Percentiles rank a stretch among this genome's conserved stretches.
These are phyloP conservation scores for Penicillium sumatraense DNA, from an alignment of 2,329 filamentous ascomycete species.

Conservation along the genomic window DNA sequence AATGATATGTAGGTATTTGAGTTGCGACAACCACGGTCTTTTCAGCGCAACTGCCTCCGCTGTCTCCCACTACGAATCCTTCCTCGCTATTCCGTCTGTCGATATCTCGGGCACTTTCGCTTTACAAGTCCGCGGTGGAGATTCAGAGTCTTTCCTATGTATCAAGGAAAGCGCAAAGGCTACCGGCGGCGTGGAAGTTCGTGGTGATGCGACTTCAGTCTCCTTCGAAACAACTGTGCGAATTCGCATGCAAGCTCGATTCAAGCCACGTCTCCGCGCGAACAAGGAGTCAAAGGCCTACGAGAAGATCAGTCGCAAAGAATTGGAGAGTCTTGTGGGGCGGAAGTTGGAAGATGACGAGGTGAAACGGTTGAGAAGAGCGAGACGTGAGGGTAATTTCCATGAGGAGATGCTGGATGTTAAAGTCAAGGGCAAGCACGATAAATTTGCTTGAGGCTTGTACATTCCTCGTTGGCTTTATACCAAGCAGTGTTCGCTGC, in stretches of 20 bases:
- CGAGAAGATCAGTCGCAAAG: slow-evolving; percentile 83
- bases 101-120: slow-evolving; percentile 74
- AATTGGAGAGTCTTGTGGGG: slow-evolving; percentile 81
- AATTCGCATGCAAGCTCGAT: slow-evolving; percentile 91
- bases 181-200: slow-evolving; percentile 63
- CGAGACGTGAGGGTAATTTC: slow-evolving; percentile 84
- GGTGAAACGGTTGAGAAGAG: slow-evolving; percentile 79
- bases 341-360: slow-evolving; percentile 81
- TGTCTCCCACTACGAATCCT: slow-evolving; percentile 82
- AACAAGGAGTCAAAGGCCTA: slow-evolving; percentile 81
- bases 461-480: neutral
- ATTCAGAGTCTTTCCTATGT: slow-evolving; percentile 71
- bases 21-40: slow-evolving; percentile 81
- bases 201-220: slow-evolving; percentile 73
- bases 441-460: slow-evolving; percentile 66
- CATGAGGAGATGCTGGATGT: slow-evolving; percentile 85
- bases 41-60: slow-evolving; percentile 79
- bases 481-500: neutral
- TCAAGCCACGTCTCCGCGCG: slow-evolving; percentile 81
- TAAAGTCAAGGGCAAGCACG: slow-evolving; percentile 90
- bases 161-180: slow-evolving; percentile 59
- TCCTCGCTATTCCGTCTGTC: slow-evolving; percentile 65
- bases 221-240: slow-evolving; percentile 73
- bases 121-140: slow-evolving; percentile 64
- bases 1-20: slow-evolving; percentile 67